These are phyloP conservation scores for Benincasa hispida DNA, from an alignment of 306 rosid genomes.

Conservation along the genomic window DNA sequence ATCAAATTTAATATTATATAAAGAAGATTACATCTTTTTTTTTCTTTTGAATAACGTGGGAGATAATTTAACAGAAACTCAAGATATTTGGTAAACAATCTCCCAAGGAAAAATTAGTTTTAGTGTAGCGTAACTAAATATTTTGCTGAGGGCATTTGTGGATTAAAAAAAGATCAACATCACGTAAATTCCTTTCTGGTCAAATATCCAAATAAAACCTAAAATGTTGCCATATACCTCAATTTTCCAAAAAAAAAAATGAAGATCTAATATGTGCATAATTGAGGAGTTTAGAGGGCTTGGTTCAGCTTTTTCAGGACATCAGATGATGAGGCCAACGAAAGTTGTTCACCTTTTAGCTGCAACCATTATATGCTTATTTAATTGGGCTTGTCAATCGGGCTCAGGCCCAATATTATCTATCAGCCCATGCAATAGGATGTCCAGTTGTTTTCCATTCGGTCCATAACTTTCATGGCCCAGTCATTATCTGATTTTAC, in stretches of 20 bases:
- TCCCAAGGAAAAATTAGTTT: too few relatives aligned
- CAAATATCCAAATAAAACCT: too few relatives aligned
- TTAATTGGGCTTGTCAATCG: not conserved
- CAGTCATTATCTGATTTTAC: not conserved
- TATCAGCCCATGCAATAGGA: not conserved
- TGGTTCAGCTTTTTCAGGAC: constrained; percentile 1
- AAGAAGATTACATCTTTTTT: too few relatives aligned
- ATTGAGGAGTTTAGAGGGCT: not conserved
- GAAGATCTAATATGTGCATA: not conserved
- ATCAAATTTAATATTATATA: too few relatives aligned
- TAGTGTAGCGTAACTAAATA: too few relatives aligned
- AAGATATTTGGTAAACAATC: too few relatives aligned
- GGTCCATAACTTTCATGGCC: not conserved
- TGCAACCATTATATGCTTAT: not conserved
- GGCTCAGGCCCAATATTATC: not conserved
- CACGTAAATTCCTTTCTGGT: too few relatives aligned
- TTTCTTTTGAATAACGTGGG: too few relatives aligned
- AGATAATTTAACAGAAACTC: too few relatives aligned
- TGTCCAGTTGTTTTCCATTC: not conserved
- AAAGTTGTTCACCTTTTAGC: not conserved
- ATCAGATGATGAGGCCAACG: not conserved
- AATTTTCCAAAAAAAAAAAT: not conserved
- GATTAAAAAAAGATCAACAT: too few relatives aligned
- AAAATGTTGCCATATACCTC: too few relatives aligned
- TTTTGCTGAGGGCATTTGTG: too few relatives aligned